Percentiles rank a stretch among this genome's conserved stretches.
Evolutionary conservation across 306 rosid genomes (phyloP).

Genomic region (Cajanus cajan): DNA sequence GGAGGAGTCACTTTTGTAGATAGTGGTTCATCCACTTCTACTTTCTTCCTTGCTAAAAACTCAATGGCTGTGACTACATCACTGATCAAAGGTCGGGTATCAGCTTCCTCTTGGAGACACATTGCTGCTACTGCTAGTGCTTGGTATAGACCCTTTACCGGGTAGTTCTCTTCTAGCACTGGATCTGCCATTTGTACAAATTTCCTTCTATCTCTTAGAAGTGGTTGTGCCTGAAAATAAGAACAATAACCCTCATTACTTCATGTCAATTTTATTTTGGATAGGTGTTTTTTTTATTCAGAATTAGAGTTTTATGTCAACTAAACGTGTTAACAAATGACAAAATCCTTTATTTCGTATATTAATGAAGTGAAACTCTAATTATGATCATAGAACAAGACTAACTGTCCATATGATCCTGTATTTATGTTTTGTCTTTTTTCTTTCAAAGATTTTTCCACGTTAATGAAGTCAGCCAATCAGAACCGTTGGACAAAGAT

Average conservation of each 20-base stretch:
- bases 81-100: conserved; percentile 67
- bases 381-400: no score
- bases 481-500: not conserved
- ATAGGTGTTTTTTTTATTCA: no score
- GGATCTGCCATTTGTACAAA: conserved; percentile 75
- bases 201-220: conserved; percentile 65
- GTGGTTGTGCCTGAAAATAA: conserved; percentile 73
- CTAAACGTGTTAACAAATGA: no score
- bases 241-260: not conserved
- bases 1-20: not conserved
- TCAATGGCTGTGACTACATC: conserved; percentile 84
- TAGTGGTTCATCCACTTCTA: conserved; percentile 13
- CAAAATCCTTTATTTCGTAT: no score
- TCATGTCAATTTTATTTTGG: no score
- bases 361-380: no score
- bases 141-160: conserved; percentile 72
- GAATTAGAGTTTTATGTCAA: no score
- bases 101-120: conserved; percentile 91
- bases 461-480: not conserved
- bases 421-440: not conserved
- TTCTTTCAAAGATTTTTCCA: not conserved
- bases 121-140: conserved; percentile 92
- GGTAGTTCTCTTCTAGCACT: conserved; percentile 53
- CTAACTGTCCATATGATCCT: no score
- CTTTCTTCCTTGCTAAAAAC: conserved; percentile 41